These are phyloP conservation scores for Thelonectria rubi DNA, from an alignment of 2,329 filamentous ascomycete species.

Conservation along the genomic window DNA sequence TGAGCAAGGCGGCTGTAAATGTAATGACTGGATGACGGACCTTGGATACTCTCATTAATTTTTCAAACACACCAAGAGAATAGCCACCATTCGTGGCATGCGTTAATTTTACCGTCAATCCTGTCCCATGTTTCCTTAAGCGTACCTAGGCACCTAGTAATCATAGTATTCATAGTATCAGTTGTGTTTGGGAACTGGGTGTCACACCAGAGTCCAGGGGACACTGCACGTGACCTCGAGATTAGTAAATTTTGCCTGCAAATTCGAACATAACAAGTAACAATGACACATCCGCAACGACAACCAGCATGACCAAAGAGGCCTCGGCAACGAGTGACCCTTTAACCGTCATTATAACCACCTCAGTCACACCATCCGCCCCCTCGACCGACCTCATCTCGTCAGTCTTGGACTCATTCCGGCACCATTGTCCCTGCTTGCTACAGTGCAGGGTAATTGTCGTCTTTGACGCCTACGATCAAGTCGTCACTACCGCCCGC, in stretches of 20 bases:
- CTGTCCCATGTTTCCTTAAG: too few relatives aligned
- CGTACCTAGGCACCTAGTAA: too few relatives aligned
- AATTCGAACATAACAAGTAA: not conserved
- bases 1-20: too few relatives aligned
- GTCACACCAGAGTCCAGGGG: too few relatives aligned
- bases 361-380: conserved; percentile 63
- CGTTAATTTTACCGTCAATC: too few relatives aligned
- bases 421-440: conserved; percentile 52
- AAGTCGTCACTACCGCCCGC: conserved; percentile 53
- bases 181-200: too few relatives aligned
- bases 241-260: not conserved
- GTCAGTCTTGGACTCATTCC: conserved; percentile 57
- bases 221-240: too few relatives aligned
- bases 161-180: too few relatives aligned
- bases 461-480: conserved; percentile 63
- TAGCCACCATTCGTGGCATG: not conserved
- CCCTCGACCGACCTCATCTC: conserved; percentile 62
- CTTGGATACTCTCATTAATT: too few relatives aligned
- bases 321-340: conserved; percentile 7
- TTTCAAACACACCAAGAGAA: not conserved
- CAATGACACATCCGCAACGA: too few relatives aligned
- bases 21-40: too few relatives aligned
- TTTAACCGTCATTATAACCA: conserved; percentile 58
- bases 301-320: conserved; percentile 24
- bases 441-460: conserved; percentile 57